Conservation (phyloP, 2,329 filamentous ascomycete genomes). For the Colletotrichum gloeosporioides region DNA sequence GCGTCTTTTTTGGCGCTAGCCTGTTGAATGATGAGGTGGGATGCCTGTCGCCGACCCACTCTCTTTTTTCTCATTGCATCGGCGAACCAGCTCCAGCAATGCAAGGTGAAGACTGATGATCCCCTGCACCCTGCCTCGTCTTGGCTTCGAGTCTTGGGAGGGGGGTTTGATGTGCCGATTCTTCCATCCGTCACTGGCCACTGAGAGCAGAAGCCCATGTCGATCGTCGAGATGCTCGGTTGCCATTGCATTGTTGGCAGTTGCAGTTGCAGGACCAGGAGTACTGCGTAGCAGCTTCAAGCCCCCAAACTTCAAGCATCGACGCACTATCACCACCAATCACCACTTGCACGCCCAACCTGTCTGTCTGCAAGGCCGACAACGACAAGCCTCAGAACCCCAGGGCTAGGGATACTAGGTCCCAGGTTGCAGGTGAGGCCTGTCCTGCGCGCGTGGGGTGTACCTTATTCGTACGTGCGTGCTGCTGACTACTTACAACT, state of each 20-base stretch:
- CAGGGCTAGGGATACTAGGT: background rate
- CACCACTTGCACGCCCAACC: background rate
- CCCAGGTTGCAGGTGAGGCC: background rate
- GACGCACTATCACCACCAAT: background rate
- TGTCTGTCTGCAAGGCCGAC: background rate
- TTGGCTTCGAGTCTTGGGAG: conserved; percentile 14
- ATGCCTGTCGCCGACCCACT: background rate
- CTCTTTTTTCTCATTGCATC: background rate
- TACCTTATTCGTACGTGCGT: background rate
- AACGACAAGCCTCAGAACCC: background rate
- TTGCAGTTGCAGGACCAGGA: conserved; percentile 14
- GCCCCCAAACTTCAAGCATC: background rate
- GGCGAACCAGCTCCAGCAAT: conserved; percentile 7
- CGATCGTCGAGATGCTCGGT: conserved; percentile 16
- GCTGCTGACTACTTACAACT: background rate
- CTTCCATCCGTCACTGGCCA: conserved; percentile 14
- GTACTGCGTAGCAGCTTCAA: background rate
- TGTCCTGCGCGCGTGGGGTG: background rate
- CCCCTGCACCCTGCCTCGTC: conserved; percentile 17
- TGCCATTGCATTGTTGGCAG: conserved; percentile 16
- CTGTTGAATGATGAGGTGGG: conserved; percentile 8
- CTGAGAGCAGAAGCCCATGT: background rate
- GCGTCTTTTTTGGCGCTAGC: conserved; percentile 21
- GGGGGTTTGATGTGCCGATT: conserved; percentile 21
- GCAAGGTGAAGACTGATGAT: conserved; percentile 12